Percentiles rank a stretch among this genome's conserved stretches.
phyloP scores from a whole-genome alignment of 2,329 filamentous ascomycete genomes.

The Xylariales sp. region DNA sequence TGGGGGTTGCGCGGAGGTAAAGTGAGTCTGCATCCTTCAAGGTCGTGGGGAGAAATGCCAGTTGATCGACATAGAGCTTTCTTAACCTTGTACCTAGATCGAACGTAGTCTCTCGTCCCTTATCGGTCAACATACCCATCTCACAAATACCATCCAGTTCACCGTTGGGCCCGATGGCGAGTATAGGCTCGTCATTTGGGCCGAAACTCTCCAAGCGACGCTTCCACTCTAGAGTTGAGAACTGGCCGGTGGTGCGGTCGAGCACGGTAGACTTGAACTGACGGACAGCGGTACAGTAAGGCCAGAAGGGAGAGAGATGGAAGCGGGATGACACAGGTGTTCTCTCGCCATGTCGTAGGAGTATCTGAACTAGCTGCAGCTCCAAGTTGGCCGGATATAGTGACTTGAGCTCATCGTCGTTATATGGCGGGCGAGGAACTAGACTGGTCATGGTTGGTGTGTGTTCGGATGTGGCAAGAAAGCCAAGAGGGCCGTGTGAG shows the following conservation, averaged over 20 bases:
- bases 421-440: constrained; percentile 79
- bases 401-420: constrained; percentile 78
- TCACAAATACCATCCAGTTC: constrained; percentile 86
- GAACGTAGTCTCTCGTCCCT: constrained; percentile 77
- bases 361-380: constrained; percentile 89
- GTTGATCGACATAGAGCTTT: constrained; percentile 78
- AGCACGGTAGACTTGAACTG: constrained; percentile 70
- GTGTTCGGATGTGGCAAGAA: neutral
- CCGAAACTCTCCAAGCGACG: constrained; percentile 88
- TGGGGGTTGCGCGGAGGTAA: constrained; percentile 79
- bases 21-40: constrained; percentile 68
- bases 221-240: constrained; percentile 68
- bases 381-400: constrained; percentile 86
- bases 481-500: neutral
- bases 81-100: constrained; percentile 75
- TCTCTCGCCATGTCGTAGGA: constrained; percentile 82
- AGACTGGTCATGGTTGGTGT: constrained; percentile 77
- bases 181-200: constrained; percentile 72
- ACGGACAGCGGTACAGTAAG: constrained; percentile 84
- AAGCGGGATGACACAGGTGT: constrained; percentile 91
- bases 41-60: constrained; percentile 73
- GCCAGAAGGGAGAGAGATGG: constrained; percentile 80
- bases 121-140: constrained; percentile 80
- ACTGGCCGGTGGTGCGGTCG: constrained; percentile 53
- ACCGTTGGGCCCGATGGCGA: constrained; percentile 74